Conservation (phyloP, 2,329 filamentous ascomycete species). For the Coniochaeta sp. region DNA sequence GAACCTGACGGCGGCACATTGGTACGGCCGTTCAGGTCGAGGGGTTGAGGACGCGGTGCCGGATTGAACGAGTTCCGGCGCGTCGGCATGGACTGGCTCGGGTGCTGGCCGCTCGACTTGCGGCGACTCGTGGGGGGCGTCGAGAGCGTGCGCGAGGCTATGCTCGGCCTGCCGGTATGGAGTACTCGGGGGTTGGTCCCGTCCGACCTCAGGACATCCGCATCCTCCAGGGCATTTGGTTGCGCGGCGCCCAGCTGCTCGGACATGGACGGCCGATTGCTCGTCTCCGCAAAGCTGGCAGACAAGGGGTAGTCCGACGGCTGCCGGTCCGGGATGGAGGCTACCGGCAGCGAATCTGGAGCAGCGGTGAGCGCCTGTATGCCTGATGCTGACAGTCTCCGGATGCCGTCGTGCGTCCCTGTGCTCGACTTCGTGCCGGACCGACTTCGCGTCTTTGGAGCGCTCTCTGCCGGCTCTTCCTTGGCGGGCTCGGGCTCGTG, state of each 20-base stretch:
- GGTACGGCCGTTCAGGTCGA: slow-evolving; percentile 30
- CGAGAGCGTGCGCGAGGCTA: slow-evolving; percentile 34
- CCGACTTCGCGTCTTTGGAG: slow-evolving; percentile 12
- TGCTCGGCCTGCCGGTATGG: slow-evolving; percentile 19
- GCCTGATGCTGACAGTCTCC: slow-evolving; percentile 48
- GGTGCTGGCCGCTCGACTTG: slow-evolving; percentile 21
- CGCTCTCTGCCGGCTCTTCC: not conserved
- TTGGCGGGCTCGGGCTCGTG: not conserved
- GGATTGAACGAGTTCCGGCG: slow-evolving; percentile 45
- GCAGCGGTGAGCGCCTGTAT: slow-evolving; percentile 50
- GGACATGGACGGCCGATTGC: slow-evolving; percentile 21
- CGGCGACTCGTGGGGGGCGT: slow-evolving; percentile 42
- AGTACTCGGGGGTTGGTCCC: slow-evolving; percentile 19
- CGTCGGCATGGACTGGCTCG: slow-evolving; percentile 21
- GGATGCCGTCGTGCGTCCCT: slow-evolving; percentile 33
- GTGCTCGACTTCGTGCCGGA: slow-evolving; percentile 21
- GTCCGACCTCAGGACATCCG: slow-evolving; percentile 12
- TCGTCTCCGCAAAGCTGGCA: slow-evolving; percentile 26
- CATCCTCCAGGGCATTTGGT: slow-evolving; percentile 5
- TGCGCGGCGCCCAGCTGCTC: slow-evolving; percentile 21
- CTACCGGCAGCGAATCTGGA: slow-evolving; percentile 51
- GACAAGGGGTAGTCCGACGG: slow-evolving; percentile 26
- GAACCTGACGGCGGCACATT: slow-evolving; percentile 12
- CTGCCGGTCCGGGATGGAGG: slow-evolving; percentile 29
- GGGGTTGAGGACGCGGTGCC: slow-evolving; percentile 30